Evolutionary conservation across 2,329 filamentous ascomycete species (phyloP).

Genomic region (Amylocarpus encephaloides): DNA sequence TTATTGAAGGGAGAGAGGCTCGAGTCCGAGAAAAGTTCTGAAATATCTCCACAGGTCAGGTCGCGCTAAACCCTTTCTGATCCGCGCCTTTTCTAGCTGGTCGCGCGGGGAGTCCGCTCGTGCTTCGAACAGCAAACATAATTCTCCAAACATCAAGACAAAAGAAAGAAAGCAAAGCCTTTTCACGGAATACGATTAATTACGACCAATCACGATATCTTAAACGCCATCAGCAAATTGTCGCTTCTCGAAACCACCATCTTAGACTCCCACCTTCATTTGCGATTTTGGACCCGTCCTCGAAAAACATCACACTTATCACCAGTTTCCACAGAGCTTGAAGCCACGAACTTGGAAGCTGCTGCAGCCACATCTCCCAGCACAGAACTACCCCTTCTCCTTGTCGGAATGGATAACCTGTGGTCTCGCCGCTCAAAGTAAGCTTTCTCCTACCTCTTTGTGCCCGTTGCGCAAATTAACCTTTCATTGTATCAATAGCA

Average conservation of each 20-base stretch:
- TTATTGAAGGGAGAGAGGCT: constrained; percentile 36
- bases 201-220: constrained; percentile 6
- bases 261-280: background rate
- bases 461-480: constrained; percentile 19
- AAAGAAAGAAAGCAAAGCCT: constrained; percentile 12
- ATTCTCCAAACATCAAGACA: constrained; percentile 12
- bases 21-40: constrained; percentile 13
- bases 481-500: constrained; percentile 31
- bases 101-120: background rate
- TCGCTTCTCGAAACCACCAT: background rate
- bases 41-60: constrained; percentile 13
- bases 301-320: constrained; percentile 15
- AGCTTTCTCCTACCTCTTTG: constrained; percentile 16
- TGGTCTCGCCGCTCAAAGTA: constrained; percentile 84
- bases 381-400: constrained; percentile 6
- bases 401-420: constrained; percentile 36
- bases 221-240: background rate
- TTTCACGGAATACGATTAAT: constrained; percentile 6
- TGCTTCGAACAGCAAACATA: constrained; percentile 10
- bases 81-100: background rate
- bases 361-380: constrained; percentile 4
- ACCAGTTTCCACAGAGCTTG: constrained; percentile 13
- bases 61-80: constrained; percentile 27
- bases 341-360: constrained; percentile 13
- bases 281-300: constrained; percentile 8